Conservation (phyloP, 495 filamentous ascomycete species). For the Amphirosellinia nigrospora region DNA sequence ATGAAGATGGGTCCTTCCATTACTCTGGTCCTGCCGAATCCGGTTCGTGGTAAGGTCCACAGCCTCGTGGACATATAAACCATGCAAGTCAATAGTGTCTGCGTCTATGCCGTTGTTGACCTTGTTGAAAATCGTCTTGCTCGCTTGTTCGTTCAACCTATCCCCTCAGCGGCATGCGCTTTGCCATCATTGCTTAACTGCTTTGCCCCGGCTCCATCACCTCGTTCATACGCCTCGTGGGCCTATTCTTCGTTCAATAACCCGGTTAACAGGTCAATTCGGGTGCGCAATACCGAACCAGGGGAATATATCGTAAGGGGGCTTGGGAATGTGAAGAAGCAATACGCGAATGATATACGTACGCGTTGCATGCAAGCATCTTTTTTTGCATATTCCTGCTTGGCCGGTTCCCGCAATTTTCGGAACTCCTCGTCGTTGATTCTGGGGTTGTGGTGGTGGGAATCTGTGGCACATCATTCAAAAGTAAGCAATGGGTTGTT, state of each 20-base stretch:
- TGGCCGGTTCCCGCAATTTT: not conserved
- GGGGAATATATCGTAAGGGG: not conserved
- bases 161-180: constrained; percentile 75
- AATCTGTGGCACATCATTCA: constrained; percentile 60
- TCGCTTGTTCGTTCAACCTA: constrained; percentile 84
- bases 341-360: constrained; percentile 25
- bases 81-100: constrained; percentile 93
- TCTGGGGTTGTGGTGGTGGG: constrained; percentile 78
- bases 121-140: constrained; percentile 91
- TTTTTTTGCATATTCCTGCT: constrained; percentile 55
- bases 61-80: constrained; percentile 92
- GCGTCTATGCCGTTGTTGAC: constrained; percentile 76
- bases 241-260: constrained; percentile 53
- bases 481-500: not conserved
- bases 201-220: constrained; percentile 82
- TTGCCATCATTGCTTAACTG: constrained; percentile 84
- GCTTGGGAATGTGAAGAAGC: not conserved
- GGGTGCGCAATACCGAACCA: not conserved
- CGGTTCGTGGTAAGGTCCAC: constrained; percentile 85
- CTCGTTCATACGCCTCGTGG: constrained; percentile 77
- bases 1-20: constrained; percentile 74
- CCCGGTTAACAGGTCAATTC: not conserved
- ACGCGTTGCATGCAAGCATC: constrained; percentile 76
- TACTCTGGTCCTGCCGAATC: constrained; percentile 72
- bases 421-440: constrained; percentile 56